Percentiles rank a stretch among this genome's conserved stretches.
Conservation (phyloP, 2,329 filamentous ascomycete genomes). For the Phialemoniopsis sp. region DNA sequence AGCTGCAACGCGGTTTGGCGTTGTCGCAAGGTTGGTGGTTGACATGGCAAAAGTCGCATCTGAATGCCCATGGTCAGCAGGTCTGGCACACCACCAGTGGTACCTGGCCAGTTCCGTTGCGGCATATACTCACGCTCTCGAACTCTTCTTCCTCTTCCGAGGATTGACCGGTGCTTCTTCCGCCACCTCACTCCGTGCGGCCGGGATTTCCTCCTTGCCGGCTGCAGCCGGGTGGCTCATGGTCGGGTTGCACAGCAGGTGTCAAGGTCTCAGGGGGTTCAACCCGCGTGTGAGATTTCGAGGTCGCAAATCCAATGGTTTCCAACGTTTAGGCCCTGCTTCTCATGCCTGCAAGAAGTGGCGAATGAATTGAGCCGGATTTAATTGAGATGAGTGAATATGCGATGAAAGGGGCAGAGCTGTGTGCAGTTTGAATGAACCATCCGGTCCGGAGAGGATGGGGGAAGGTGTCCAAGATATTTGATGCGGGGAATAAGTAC, state of each 20-base stretch:
- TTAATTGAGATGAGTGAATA: no score
- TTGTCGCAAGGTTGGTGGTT: constrained; percentile 46
- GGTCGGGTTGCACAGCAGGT: neutral
- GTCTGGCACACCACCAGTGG: constrained; percentile 10
- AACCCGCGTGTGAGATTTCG: neutral
- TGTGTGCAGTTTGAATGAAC: no score
- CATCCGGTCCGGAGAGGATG: no score
- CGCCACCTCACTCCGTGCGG: constrained; percentile 5
- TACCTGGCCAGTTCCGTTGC: no score
- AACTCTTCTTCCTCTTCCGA: constrained; percentile 29
- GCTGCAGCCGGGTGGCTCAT: neutral
- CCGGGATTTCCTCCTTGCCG: constrained; percentile 6
- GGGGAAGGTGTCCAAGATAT: no score
- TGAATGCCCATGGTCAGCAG: constrained; percentile 22
- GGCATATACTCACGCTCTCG: constrained; percentile 22
- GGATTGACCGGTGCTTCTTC: constrained; percentile 20
- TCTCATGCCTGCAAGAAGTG: no score
- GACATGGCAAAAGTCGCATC: constrained; percentile 42
- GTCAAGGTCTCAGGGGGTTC: neutral
- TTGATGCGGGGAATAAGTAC: no score
- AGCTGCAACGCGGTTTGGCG: constrained; percentile 37
- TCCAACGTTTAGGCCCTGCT: no score
- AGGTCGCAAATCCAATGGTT: neutral
- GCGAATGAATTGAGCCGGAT: no score
- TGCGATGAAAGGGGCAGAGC: no score